phyloP scores from a whole-genome alignment of 2,329 filamentous ascomycete genomes.

The Pseudophaeomoniella oleicola region DNA sequence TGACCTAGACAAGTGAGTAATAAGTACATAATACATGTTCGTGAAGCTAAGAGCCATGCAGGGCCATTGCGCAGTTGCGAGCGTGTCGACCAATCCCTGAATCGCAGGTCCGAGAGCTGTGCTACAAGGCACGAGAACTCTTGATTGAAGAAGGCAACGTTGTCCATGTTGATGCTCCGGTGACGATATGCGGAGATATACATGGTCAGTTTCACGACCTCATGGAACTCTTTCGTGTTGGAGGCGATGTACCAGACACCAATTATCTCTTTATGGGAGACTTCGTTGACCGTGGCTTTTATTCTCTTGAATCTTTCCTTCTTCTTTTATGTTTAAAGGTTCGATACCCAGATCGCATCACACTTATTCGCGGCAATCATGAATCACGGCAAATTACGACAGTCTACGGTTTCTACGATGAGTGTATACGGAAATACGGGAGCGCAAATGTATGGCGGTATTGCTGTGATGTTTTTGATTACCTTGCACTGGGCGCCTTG shows the following conservation, averaged over 20 bases:
- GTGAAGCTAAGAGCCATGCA: conserved; percentile 20
- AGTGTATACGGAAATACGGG: conserved; percentile 90
- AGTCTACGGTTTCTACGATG: conserved; percentile 96
- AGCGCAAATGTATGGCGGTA: conserved; percentile 95
- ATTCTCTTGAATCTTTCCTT: conserved; percentile 91
- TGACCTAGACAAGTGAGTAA: conserved; percentile 71
- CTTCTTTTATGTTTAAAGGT: conserved; percentile 93
- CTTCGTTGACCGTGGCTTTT: conserved; percentile 96
- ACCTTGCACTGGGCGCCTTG: conserved; percentile 77
- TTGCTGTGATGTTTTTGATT: conserved; percentile 97
- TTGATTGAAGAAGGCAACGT: conserved; percentile 97
- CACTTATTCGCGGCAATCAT: conserved; percentile 73
- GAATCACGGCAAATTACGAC: conserved; percentile 95
- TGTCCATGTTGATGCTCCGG: conserved; percentile 83
- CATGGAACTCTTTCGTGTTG: conserved; percentile 92
- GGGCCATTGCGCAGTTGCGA: conserved; percentile 88
- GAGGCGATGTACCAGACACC: conserved; percentile 85
- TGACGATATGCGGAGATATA: conserved; percentile 95
- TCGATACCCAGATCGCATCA: conserved; percentile 92
- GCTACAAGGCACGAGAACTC: conserved; percentile 91
- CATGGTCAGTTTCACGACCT: conserved; percentile 94
- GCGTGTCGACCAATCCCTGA: conserved; percentile 94
- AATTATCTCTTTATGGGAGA: conserved; percentile 98
- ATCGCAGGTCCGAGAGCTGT: conserved; percentile 85
- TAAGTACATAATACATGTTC: not conserved